Evolutionary conservation across 352 stramenopile genomes (phyloP).

Genomic region (Phytopythium cucurbitacearum): DNA sequence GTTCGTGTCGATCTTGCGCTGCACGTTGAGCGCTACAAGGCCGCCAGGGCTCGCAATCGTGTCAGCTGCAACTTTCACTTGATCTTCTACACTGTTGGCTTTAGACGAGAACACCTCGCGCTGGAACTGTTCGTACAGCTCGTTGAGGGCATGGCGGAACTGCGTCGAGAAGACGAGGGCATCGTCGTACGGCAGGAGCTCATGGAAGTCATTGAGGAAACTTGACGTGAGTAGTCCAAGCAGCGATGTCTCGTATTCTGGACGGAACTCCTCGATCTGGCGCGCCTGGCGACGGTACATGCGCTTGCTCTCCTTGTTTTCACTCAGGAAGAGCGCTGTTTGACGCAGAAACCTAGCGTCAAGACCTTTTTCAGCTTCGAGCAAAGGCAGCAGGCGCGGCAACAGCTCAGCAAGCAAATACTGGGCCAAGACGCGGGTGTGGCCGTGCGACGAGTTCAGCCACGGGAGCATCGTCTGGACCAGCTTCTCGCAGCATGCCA

Average conservation of each 20-base stretch:
- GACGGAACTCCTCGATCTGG: slow-evolving; percentile 56
- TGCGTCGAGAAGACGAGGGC: slow-evolving; percentile 47
- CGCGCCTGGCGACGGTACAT: slow-evolving; percentile 72
- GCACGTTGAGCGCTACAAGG: slow-evolving; percentile 27
- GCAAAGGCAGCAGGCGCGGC: slow-evolving; percentile 20
- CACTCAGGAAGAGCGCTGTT: slow-evolving; percentile 58
- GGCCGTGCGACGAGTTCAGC: slow-evolving; percentile 76
- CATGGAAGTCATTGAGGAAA: slow-evolving; percentile 71
- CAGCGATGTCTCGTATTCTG: slow-evolving; percentile 70
- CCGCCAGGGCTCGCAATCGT: not conserved
- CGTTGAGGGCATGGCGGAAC: slow-evolving; percentile 61
- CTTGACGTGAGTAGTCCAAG: slow-evolving; percentile 56
- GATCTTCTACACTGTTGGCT: slow-evolving; percentile 7
- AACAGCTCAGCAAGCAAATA: slow-evolving; percentile 65
- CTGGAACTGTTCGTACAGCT: slow-evolving; percentile 72
- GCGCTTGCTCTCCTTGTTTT: slow-evolving; percentile 82
- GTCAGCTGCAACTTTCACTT: not conserved
- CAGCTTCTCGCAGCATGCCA: slow-evolving; percentile 21
- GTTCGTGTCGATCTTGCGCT: slow-evolving; percentile 78
- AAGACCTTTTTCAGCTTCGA: slow-evolving; percentile 2
- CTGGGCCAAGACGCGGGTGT: slow-evolving; percentile 78
- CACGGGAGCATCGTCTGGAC: slow-evolving; percentile 61
- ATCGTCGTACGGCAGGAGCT: slow-evolving; percentile 62
- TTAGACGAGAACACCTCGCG: slow-evolving; percentile 42
- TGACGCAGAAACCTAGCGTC: slow-evolving; percentile 46